Conservation (phyloP, 257 asterid species). For the Solanum medicagineum region DNA sequence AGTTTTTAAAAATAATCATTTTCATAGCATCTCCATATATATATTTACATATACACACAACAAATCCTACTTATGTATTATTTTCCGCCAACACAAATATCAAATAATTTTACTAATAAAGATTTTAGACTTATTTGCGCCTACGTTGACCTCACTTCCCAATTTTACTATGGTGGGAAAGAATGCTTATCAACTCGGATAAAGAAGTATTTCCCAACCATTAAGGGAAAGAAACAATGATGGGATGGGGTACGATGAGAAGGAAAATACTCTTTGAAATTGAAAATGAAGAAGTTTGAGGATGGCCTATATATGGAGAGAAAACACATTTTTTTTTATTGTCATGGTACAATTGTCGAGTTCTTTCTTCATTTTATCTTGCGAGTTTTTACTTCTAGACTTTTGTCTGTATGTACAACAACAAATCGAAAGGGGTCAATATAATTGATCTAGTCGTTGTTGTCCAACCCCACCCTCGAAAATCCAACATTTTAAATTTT, state of each 20-base stretch:
- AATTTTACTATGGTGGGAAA: background rate
- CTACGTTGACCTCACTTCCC: background rate
- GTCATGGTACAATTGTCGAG: background rate
- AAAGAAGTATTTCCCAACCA: background rate
- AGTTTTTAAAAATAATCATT: background rate
- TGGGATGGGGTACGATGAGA: too few relatives aligned
- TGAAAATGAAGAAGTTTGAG: background rate
- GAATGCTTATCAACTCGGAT: background rate
- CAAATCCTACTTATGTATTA: background rate
- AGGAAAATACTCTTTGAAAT: background rate
- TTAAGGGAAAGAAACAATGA: background rate
- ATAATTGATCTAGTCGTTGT: too few relatives aligned
- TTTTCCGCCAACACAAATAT: background rate
- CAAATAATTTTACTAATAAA: background rate
- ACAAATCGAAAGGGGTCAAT: background rate
- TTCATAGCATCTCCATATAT: background rate
- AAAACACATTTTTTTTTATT: too few relatives aligned
- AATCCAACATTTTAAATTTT: background rate
- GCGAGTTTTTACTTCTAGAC: background rate
- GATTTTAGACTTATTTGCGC: background rate
- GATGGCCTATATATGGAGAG: background rate
- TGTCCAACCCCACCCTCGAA: background rate
- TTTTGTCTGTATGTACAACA: background rate
- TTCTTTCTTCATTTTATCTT: background rate
- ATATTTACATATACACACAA: background rate